Evolutionary conservation across 352 stramenopile species (phyloP).

Genomic region (Phytopythium aichiense): DNA sequence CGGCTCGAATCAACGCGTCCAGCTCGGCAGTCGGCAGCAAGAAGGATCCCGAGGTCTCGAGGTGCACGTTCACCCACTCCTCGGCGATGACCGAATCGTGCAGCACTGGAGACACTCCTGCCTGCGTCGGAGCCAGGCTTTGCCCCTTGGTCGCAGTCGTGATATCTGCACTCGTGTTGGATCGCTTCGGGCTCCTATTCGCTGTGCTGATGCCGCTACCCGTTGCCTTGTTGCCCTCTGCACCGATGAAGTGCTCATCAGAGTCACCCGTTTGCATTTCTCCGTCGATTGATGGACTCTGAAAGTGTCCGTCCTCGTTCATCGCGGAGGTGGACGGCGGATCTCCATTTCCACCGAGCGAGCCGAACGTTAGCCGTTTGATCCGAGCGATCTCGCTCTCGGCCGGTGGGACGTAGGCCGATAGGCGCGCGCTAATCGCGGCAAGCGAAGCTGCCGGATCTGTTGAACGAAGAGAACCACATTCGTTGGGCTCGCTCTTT

Average conservation of each 20-base stretch:
- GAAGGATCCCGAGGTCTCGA: constrained; percentile 50
- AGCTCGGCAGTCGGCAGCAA: constrained; percentile 52
- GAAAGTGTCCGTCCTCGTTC: background rate
- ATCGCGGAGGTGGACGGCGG: background rate
- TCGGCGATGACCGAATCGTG: constrained; percentile 71
- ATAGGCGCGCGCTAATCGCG: constrained; percentile 58
- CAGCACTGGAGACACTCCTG: constrained; percentile 17
- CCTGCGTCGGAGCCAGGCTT: background rate
- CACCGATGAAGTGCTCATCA: background rate
- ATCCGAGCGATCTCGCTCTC: constrained; percentile 75
- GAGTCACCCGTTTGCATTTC: background rate
- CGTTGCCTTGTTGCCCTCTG: background rate
- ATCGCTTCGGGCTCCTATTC: background rate
- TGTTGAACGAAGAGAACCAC: constrained; percentile 4
- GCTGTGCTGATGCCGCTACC: background rate
- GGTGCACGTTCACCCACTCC: constrained; percentile 75
- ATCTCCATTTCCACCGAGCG: constrained; percentile 2
- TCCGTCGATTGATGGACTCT: background rate
- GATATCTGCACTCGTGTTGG: background rate
- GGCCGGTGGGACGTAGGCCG: constrained; percentile 41
- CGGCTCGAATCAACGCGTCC: constrained; percentile 19
- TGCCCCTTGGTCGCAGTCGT: background rate
- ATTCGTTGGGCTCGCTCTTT: background rate
- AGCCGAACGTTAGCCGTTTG: constrained; percentile 23
- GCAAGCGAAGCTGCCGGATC: constrained; percentile 40